These are phyloP conservation scores for Synchytrium microbalum DNA, from an alignment of 371 early-diverging fungal species.

Conservation along the genomic window DNA sequence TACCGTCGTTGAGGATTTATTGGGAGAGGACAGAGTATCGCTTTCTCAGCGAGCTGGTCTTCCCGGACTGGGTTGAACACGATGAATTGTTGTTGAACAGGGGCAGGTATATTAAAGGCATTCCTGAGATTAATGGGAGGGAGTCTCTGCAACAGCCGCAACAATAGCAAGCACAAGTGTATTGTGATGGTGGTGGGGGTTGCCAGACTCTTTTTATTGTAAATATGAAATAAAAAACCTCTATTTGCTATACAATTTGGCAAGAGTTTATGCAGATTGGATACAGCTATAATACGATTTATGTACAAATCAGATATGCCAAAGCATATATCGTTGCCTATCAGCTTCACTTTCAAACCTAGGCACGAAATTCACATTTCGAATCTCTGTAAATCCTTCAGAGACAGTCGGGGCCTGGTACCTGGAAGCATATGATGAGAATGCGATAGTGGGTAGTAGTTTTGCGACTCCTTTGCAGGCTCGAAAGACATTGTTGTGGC, in stretches of 20 bases:
- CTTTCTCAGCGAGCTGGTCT: neutral
- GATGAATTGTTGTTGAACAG: neutral
- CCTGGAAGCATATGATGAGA: constrained; percentile 37
- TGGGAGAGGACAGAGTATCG: neutral
- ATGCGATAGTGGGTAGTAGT: constrained; percentile 47
- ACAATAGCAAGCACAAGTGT: no score
- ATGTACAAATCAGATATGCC: constrained; percentile 31
- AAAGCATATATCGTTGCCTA: constrained; percentile 35
- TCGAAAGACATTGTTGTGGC: constrained; percentile 72
- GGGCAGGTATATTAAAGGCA: neutral
- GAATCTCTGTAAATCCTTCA: constrained; percentile 61
- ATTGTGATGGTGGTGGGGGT: no score
- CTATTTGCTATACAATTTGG: no score
- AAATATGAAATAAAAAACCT: no score
- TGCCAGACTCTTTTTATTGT: no score
- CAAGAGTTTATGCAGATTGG: no score
- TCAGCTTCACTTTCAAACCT: constrained; percentile 38
- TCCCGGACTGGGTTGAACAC: neutral
- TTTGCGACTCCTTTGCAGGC: constrained; percentile 18
- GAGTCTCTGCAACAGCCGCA: no score
- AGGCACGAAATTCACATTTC: constrained; percentile 54
- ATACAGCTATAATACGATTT: no score
- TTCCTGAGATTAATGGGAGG: no score
- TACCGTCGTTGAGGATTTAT: neutral
- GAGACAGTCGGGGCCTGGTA: constrained; percentile 43